Base-by-base conservation (phyloP, 208 protist species). In the Acanthamoeba culbertsoni region DNA sequence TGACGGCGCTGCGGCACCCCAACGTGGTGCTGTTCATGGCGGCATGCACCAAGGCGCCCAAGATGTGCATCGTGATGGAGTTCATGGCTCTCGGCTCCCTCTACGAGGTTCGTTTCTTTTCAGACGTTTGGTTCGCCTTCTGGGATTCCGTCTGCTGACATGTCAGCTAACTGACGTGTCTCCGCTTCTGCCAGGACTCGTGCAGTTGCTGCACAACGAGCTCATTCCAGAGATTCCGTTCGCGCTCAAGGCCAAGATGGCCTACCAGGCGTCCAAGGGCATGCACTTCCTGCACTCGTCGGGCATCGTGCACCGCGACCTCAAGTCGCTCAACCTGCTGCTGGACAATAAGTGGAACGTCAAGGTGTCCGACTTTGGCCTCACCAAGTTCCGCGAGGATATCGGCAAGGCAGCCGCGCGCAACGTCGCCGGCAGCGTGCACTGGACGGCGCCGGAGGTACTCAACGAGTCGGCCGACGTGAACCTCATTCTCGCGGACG, bases 321-420 rank as follows among this genome's bases (percentile, higher is more conserved):
- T 82, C 71, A 82, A 82, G 71, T 82, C 71, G 71, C 71, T 82
- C 71, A 82, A 82, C 45, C 71, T 82, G 26, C 71, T 82, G 71
- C 71, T 82, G 28, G 71, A 82, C 45, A 40, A 35, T 31, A 48
- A 53, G 42, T 82, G 71, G 79, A 96, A 94, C 48, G 94, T 96
- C 23, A 96, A 96, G 82, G 95, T 96, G 18, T 35, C n/a, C 28
- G 95, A 96, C 65, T 96, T 96, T 91, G 95, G 95, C 28, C 42
- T 96, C 6, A 92, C 53, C n/a, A 91, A 86, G 71, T 53, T 82
- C 71, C n/a, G 31, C 28, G 71, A 82, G 45, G 71, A 82, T 43
- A 8, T 82, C 45, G 31, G 37, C 12, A 79, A 79, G 68, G 79
- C 8, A 0, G 43, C 18, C 8, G 42, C 28, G n/a, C 42, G 2